Evolutionary conservation across 140 eudicot species (phyloP), one percentile per base, ranked within the genome.

Genomic region (Eryngium alpinum): DNA sequence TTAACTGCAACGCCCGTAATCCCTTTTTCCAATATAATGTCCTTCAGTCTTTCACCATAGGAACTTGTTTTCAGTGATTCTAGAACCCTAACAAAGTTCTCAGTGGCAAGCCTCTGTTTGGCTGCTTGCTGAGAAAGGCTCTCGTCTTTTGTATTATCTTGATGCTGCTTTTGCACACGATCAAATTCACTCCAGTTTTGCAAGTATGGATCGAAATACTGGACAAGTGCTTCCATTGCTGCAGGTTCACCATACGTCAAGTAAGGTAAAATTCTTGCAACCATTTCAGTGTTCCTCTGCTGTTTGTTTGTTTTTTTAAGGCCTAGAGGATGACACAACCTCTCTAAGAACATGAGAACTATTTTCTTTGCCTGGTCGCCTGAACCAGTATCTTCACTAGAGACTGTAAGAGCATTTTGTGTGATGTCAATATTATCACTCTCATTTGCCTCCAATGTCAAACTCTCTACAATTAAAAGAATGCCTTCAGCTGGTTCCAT

Each of bases 401-500:
- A 86, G 81, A 93, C 96, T 2, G 97, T 91, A 76, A 87, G 88
- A 79, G 90, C 97, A 71, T 88, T 91, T 43, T 95, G 94, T 24
- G 96, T 81, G 52, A 93, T 88, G 87, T 89, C 90, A 77, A 96
- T 90, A 67, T 90, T 91, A 59, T 96, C 98, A 80, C 96, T 93
- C 86, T 93, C 99, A 50, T 96, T 96, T 73, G 99, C 98, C 86
- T 96, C 99, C 88, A 96, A 76, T 10, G 99, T 93, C 67, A 96
- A 87, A 74, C 96, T 89, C 83, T 96, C 99, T 50, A 96, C 99
- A 69, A 96, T 96, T 85, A 96, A 67, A 70, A 96, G 96, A 86
- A 96, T 93, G 52, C 99, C 99, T 88, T 96, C 99, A 60, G 98
- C 99, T 70, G 99, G 97, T 84, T 96, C 99, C 79, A 93, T 96